Percentiles rank a stretch among this genome's conserved stretches.
These are phyloP conservation scores for Emericellopsis cladophorae DNA, from an alignment of 2,329 filamentous ascomycete species.

Conservation along the genomic window DNA sequence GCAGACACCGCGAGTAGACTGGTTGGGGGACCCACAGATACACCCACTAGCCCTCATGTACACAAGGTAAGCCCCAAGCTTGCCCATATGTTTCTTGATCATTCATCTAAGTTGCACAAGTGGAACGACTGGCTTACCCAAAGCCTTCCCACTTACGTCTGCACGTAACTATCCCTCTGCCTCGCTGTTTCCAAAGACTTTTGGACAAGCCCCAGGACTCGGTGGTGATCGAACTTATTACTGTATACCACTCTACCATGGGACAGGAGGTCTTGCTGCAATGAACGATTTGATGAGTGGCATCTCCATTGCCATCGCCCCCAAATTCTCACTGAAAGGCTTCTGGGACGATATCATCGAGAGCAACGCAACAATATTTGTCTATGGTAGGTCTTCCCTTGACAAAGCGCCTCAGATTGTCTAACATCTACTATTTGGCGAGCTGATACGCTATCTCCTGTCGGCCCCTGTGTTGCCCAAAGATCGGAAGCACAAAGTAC, in stretches of 20 bases:
- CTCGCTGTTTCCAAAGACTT: conserved; percentile 6
- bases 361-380: conserved; percentile 53
- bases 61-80: too few relatives aligned
- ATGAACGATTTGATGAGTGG: conserved; percentile 39
- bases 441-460: conserved; percentile 63
- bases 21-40: too few relatives aligned
- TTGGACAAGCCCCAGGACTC: conserved; percentile 11
- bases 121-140: too few relatives aligned
- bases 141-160: conserved; percentile 16
- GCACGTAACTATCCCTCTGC: conserved; percentile 18
- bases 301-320: conserved; percentile 47
- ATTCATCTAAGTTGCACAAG: too few relatives aligned
- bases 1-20: too few relatives aligned
- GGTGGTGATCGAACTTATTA: conserved; percentile 48
- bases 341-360: conserved; percentile 66
- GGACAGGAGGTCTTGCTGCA: conserved; percentile 52
- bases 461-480: conserved; percentile 51
- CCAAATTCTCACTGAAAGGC: conserved; percentile 52
- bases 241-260: conserved; percentile 69
- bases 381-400: too few relatives aligned
- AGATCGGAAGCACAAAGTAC: conserved; percentile 45
- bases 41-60: too few relatives aligned
- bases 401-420: conserved; percentile 33
- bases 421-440: conserved; percentile 40
- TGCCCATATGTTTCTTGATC: too few relatives aligned